These are phyloP conservation scores for Vaccinium macrocarpon DNA, from an alignment of 148 eudicot genomes.

Conservation along the genomic window DNA sequence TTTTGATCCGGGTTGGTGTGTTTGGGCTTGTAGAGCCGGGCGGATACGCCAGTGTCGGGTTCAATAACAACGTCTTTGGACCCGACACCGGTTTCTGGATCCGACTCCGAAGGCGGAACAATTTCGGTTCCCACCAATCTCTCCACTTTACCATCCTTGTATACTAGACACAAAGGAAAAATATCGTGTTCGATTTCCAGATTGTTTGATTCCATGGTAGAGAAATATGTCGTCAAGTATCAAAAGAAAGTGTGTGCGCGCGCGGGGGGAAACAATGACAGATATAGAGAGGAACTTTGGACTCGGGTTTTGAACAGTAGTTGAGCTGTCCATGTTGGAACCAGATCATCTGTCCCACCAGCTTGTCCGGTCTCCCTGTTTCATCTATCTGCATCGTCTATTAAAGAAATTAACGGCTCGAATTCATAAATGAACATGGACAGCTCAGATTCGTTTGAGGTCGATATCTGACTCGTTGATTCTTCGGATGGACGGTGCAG, in stretches of 20 bases:
- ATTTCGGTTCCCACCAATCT: conserved; percentile 23
- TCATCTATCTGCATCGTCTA: too few species aligned
- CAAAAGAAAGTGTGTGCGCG: background rate
- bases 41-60: conserved; percentile 17
- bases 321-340: background rate
- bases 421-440: too few species aligned
- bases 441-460: too few species aligned
- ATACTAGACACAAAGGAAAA: conserved; percentile 11
- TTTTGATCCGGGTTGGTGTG: background rate
- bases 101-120: conserved; percentile 15
- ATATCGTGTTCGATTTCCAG: background rate
- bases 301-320: background rate
- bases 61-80: conserved; percentile 36
- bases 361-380: too few species aligned
- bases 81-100: conserved; percentile 25
- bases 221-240: background rate
- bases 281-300: background rate
- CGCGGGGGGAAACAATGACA: background rate
- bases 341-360: too few species aligned
- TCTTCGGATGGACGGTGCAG: too few species aligned
- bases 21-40: conserved; percentile 44
- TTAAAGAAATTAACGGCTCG: too few species aligned
- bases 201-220: background rate
- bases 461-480: too few species aligned
- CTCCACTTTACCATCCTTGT: conserved; percentile 34